A percentile compares a stretch with the other conserved stretches of the same genome.
Conservation (phyloP, 2,329 filamentous ascomycete genomes). For the Neurospora sp. region DNA sequence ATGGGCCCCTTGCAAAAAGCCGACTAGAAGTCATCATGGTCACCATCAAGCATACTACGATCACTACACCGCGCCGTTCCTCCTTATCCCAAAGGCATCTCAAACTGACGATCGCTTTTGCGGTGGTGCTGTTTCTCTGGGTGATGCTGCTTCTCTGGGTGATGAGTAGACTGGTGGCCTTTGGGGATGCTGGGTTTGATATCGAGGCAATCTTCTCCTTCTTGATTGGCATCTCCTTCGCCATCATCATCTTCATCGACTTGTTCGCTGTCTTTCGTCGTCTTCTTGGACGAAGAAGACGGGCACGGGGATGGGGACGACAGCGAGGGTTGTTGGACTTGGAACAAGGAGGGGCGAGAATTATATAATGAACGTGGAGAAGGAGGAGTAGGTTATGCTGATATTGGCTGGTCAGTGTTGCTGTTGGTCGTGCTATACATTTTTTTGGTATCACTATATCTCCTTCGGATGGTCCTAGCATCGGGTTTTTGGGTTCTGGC, state of each 20-base stretch:
- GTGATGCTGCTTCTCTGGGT: not conserved
- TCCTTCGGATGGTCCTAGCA: not conserved
- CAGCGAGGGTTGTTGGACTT: not conserved
- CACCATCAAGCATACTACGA: not conserved
- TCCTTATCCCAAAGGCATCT: not conserved
- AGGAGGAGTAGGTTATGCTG: not conserved
- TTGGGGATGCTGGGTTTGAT: not conserved
- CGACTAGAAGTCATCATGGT: not conserved
- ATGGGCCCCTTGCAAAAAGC: not conserved
- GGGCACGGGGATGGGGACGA: not conserved
- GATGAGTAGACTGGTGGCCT: not conserved
- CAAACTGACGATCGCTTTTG: not conserved
- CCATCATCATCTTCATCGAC: not conserved
- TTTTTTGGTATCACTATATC: not conserved
- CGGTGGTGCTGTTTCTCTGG: not conserved
- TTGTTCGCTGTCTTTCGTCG: not conserved
- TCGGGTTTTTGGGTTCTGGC: not conserved
- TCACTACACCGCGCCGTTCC: not conserved
- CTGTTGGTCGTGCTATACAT: not conserved
- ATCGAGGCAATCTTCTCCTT: not conserved
- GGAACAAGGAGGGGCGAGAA: not conserved
- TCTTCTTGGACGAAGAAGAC: not conserved
- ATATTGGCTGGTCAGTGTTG: not conserved
- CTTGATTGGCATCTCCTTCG: no score
- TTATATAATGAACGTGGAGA: not conserved